A percentile compares a stretch with the other conserved stretches of the same genome.
phyloP scores from a whole-genome alignment of 257 asterid species.

The Linderniella brevidens region DNA sequence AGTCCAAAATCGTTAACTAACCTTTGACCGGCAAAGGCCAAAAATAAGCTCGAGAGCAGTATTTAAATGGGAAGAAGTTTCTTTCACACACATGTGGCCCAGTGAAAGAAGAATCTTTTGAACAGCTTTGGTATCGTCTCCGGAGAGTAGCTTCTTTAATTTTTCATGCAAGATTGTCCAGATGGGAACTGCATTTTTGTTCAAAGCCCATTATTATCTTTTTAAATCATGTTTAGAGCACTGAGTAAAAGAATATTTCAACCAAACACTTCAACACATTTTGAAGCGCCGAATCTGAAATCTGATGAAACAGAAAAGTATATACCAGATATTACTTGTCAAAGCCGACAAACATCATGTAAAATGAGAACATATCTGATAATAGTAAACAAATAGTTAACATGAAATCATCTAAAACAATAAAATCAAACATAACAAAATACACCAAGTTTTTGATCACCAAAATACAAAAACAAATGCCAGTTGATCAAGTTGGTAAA shows the following conservation, averaged over 20 bases:
- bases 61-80: conserved; percentile 44
- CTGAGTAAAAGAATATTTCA: conserved; percentile 22
- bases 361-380: too few relatives aligned
- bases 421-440: too few relatives aligned
- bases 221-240: conserved; percentile 1
- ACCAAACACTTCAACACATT: conserved; percentile 62
- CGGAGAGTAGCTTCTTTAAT: conserved; percentile 55
- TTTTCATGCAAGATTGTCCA: conserved; percentile 45
- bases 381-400: too few relatives aligned
- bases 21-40: conserved; percentile 84
- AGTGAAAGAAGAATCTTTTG: conserved; percentile 66
- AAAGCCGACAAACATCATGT: too few relatives aligned
- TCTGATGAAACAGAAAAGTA: conserved; percentile 30
- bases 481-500: too few relatives aligned
- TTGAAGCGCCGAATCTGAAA: conserved; percentile 57
- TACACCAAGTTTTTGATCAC: too few relatives aligned
- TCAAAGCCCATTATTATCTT: neutral
- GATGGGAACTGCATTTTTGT: conserved; percentile 39
- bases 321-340: neutral
- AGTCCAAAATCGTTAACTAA: conserved; percentile 15
- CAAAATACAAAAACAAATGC: too few relatives aligned
- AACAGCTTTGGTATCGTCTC: conserved; percentile 83
- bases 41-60: conserved; percentile 75
- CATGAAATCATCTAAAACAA: too few relatives aligned
- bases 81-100: conserved; percentile 88